Evolutionary conservation across 1,284 basidiomycete genomes (phyloP).

Genomic region (Cystobasidium slooffiae): DNA sequence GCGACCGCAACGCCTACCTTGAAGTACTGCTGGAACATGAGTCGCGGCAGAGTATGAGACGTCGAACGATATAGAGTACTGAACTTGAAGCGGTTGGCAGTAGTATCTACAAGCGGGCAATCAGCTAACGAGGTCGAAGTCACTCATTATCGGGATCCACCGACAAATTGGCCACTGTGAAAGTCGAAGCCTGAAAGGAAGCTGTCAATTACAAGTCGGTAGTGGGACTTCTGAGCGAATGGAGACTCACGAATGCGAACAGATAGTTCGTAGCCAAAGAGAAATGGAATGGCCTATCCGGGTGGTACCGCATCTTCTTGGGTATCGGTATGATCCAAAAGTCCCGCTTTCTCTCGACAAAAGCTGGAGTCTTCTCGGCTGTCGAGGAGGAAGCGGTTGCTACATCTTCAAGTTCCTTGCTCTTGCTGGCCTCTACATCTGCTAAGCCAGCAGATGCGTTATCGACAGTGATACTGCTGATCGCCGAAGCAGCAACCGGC

Average conservation of each 20-base stretch:
- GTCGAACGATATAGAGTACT: constrained; percentile 45
- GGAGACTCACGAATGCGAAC: constrained; percentile 27
- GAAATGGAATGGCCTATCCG: constrained; percentile 32
- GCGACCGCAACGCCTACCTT: too few species aligned
- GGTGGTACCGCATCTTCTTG: constrained; percentile 32
- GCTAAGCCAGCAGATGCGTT: background rate
- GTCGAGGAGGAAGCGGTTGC: background rate
- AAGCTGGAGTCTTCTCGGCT: background rate
- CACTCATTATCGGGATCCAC: background rate
- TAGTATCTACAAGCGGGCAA: constrained; percentile 46
- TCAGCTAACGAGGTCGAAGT: background rate
- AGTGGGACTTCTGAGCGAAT: too few species aligned
- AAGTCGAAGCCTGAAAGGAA: constrained; percentile 21
- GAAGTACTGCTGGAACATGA: constrained; percentile 63
- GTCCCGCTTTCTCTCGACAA: constrained; percentile 22
- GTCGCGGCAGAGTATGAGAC: constrained; percentile 64
- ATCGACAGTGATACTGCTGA: background rate
- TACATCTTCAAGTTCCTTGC: constrained; percentile 4
- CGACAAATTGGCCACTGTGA: constrained; percentile 44
- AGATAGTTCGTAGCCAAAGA: constrained; percentile 37
- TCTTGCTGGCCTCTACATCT: constrained; percentile 7
- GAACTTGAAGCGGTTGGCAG: constrained; percentile 61
- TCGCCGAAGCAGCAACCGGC: constrained; percentile 1
- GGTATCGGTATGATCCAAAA: constrained; percentile 43
- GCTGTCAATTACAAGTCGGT: background rate